Percentiles rank a stretch among this genome's conserved stretches.
Conservation (phyloP, 106 monocot genomes). For the Acanthochlamys bracteata region DNA sequence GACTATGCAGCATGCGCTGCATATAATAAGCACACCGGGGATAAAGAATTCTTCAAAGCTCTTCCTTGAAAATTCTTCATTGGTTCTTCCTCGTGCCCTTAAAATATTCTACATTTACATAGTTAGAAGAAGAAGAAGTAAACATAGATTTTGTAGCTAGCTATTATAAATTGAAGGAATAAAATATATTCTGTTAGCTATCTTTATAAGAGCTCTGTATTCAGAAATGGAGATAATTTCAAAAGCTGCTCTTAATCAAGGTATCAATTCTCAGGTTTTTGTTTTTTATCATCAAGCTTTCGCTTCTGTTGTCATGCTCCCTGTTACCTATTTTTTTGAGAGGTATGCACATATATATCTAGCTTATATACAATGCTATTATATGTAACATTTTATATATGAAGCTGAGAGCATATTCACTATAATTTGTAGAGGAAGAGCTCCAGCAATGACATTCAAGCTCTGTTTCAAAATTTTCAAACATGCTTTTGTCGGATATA, state of each 20-base stretch:
- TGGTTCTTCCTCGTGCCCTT: too few relatives aligned
- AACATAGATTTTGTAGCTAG: too few relatives aligned
- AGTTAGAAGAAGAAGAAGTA: too few relatives aligned
- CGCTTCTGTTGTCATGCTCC: slow-evolving; percentile 9
- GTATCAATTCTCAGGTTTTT: slow-evolving; percentile 7
- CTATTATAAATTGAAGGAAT: neutral
- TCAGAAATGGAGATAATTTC: slow-evolving; percentile 7
- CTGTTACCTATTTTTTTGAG: slow-evolving; percentile 12
- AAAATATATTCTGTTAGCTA: neutral
- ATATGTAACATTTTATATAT: neutral
- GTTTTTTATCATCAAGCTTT: slow-evolving; percentile 16
- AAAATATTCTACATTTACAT: too few relatives aligned
- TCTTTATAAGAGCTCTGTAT: neutral
- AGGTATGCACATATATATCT: slow-evolving; percentile 1
- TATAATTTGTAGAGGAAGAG: slow-evolving; percentile 11
- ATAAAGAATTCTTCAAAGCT: too few relatives aligned
- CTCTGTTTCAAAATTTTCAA: slow-evolving; percentile 18
- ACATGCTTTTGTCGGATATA: slow-evolving; percentile 16
- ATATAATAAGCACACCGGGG: too few relatives aligned
- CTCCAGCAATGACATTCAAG: slow-evolving; percentile 10
- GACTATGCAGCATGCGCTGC: too few relatives aligned
- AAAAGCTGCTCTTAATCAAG: slow-evolving; percentile 14
- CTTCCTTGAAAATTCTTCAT: too few relatives aligned
- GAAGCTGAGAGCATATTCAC: too few relatives aligned
- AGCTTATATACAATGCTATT: neutral